Base-by-base conservation (phyloP, 1,284 basidiomycete species). In the Ustilago vetiveriae region DNA sequence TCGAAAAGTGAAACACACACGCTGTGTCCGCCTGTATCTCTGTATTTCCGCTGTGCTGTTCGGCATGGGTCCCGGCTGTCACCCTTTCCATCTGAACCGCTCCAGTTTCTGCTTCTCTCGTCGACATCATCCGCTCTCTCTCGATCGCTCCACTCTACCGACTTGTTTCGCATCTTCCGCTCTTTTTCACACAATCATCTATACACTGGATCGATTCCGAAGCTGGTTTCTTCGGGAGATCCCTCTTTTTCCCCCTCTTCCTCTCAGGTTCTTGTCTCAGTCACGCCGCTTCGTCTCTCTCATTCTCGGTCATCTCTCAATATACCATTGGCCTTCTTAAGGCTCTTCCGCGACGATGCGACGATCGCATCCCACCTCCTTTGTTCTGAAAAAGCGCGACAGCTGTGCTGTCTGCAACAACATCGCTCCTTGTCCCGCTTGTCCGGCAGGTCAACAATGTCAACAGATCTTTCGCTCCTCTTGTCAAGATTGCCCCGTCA, bases 401-500 rank as follows among this genome's bases (percentile, higher is more conserved):
- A 37, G 26, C 27, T 71, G 68, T 33, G 68, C 68, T 6, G 62
- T 58, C 17, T 71, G 68, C 58, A 50, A 42, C 68, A 62, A 65
- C 46, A 71, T 71, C 38, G 57, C 62, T 0, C 62, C 68, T 7
- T 71, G 68, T 27, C 62, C 68, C 6, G 39, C 32, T 40, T 71
- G 68, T 29, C 45, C 62, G 4, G 53, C 57, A 39, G 68, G 68
- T 22, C 46, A 69, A 14, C 58, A 58, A 23, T 73, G 71, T 41
- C 58, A 66, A 48, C 71, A 73, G 43, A 63, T 66, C 55, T 62
- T 69, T 21, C 60, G 62, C 30, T 43, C 60, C 22, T 69, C 66
- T 6, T 73, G 71, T 37, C 62, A 69, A 24, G 62, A 65, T 26
- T 73, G 71, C 29, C 60, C 71, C 19, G 62, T 66, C 58, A 69